These are phyloP conservation scores for Sugiyamaella mastotermitis DNA, from an alignment of 805 yeast genomes.

Conservation along the genomic window DNA sequence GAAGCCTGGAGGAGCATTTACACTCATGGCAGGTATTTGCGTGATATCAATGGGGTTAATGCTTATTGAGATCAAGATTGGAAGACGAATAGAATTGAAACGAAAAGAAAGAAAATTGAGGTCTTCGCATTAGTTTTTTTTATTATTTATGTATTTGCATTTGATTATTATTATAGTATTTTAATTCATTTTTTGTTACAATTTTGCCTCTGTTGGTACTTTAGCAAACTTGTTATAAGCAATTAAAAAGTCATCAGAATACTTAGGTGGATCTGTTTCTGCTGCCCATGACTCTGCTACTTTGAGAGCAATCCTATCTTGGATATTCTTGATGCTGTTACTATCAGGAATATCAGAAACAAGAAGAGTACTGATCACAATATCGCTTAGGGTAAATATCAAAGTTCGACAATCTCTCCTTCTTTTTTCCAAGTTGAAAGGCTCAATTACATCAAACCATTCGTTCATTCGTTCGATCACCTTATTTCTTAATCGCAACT, in stretches of 20 bases:
- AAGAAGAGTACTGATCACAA: constrained; percentile 7
- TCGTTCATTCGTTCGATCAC: constrained; percentile 1
- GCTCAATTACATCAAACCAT: constrained; percentile 9
- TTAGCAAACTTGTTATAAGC: constrained; percentile 2
- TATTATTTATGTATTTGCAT: background rate
- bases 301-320: constrained; percentile 5
- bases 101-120: constrained; percentile 1
- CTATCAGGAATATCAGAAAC: constrained; percentile 9
- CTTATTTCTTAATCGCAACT: background rate
- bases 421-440: constrained; percentile 3
- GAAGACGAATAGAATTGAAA: constrained; percentile 10
- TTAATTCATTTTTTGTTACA: background rate
- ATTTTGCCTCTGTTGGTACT: background rate
- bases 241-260: constrained; percentile 3
- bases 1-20: constrained; percentile 71
- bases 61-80: constrained; percentile 9
- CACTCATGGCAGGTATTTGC: constrained; percentile 52
- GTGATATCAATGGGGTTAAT: constrained; percentile 9
- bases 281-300: constrained; percentile 9
- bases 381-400: constrained; percentile 9
- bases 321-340: background rate
- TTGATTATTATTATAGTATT: background rate
- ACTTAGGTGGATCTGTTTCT: background rate
- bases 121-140: background rate
- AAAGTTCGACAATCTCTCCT: constrained; percentile 6